Evolutionary conservation across 2,329 filamentous ascomycete genomes (phyloP).

Genomic region (Dichotomopilus funicola): DNA sequence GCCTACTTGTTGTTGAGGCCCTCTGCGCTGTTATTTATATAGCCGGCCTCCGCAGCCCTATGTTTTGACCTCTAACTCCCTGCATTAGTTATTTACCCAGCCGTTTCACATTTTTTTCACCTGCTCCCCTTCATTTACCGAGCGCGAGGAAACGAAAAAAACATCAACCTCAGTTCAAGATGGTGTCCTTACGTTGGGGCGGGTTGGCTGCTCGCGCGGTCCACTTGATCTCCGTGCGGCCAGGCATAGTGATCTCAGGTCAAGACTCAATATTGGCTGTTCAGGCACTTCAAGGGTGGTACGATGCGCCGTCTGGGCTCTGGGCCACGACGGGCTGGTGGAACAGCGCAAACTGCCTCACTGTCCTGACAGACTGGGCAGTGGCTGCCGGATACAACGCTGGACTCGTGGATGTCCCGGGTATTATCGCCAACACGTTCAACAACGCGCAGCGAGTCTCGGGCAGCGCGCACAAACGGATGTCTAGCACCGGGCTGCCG

Average conservation of each 20-base stretch:
- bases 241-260: slow-evolving; percentile 27
- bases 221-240: slow-evolving; percentile 13
- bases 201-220: slow-evolving; percentile 22
- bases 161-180: slow-evolving; percentile 9
- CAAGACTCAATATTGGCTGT: slow-evolving; percentile 30
- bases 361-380: slow-evolving; percentile 52
- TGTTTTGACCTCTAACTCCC: too few species aligned
- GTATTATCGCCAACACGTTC: slow-evolving; percentile 41
- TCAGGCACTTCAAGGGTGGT: slow-evolving; percentile 52
- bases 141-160: background rate
- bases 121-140: too few species aligned
- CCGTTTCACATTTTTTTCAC: too few species aligned
- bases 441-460: slow-evolving; percentile 36
- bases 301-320: slow-evolving; percentile 52
- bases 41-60: too few species aligned
- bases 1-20: too few species aligned
- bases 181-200: slow-evolving; percentile 22
- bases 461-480: slow-evolving; percentile 34
- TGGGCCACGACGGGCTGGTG: slow-evolving; percentile 66
- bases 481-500: slow-evolving; percentile 32
- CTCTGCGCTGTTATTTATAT: too few species aligned
- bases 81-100: too few species aligned
- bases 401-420: slow-evolving; percentile 34
- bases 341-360: slow-evolving; percentile 64
- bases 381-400: slow-evolving; percentile 29